Evolutionary conservation across 805 yeast species (phyloP), one percentile per base, ranked within the genome.

Genomic region (Allodekkera sacchari): DNA sequence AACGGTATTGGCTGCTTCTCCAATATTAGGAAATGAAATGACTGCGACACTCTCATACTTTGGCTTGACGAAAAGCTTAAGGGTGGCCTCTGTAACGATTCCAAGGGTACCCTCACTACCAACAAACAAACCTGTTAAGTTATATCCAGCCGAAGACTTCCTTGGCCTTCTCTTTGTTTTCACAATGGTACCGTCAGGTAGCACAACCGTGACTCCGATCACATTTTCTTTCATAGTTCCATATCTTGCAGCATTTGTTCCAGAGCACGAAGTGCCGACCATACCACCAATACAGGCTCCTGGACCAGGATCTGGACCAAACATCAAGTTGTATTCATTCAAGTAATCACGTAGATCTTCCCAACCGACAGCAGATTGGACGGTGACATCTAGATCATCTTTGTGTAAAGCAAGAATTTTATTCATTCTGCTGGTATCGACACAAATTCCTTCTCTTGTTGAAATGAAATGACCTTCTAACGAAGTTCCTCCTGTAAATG

Each of bases 31-130:
- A 56, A 84, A 85, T 5, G 82, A 62, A 10, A 81, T 81, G 24
- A 83, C 78, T 14, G 79, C 80, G 14, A 85, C 87, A 31, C 57
- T 63, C 54, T 79, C 84, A 35, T 57, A 55, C 25, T 57, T 60
- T 5, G 84, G 82, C 34, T 71, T 68, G 9, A 77, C 82, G 39
- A 75, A 73, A 30, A 79, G 48, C 47, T 77, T 78, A 30, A 79
- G 63, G 9, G 83, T 76, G 30, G 77, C 67, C 47, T 79, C 87
- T 13, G 87, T 79, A 21, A 79, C 74, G 29, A 79, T 59, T 4
- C 85, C 87, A 30, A 79, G 50, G 3, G 88, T 84, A 18, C 95
- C 95, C 50, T 84, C 95, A 30, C 78, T 69, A 1, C 95, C 95
- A 42, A 82, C 71, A 48, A 85, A 76, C 35, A 85, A 56, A 15